Evolutionary conservation across 108 stramenopile genomes (phyloP), one percentile per base, ranked within the genome.

Genomic region (Craspedostauros australis): DNA sequence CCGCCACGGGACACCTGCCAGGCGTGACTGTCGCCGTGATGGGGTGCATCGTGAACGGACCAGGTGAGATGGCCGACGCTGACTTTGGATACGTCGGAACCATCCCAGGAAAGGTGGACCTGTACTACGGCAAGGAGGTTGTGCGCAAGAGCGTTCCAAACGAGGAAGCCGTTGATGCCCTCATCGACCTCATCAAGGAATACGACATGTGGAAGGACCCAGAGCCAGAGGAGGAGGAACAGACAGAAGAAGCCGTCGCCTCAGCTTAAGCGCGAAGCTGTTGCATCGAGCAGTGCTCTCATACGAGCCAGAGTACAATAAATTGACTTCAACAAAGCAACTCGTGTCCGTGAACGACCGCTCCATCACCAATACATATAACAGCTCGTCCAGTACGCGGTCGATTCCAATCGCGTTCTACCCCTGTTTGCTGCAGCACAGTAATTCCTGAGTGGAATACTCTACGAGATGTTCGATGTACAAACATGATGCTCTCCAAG

Each of bases 11-110:
- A 16, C 96, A 97, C 57, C 74, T 97, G 57, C 94, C 96, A 25
- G 96, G 96, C 7, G 96, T 97, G 15, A 87, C 94, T 5, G 86
- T 97, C 60, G 96, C 96, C n/a, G 88, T 97, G 39, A 97, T 97
- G 96, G 96, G 96, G 28, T 97, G 96, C 82, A 97, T 97, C 39
- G 96, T 97, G 32, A 97, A 97, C 63, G 96, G 96, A 41, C 94
- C 94, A 9, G 96, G 96, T 34, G 96, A 97, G 65, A 97, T 97
- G 96, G 96, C 96, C 3, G 96, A 97, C 68, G 96, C 96, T 39
- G 96, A 97, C 64, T 97, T 97, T 70, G 96, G 96, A 50, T 95
- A 97, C 58, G 96, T 97, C 25, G 96, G 96, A 39, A 92, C 93
- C 16, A 61, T 93, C 44, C 94, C 96, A 22, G 96, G 96, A 46